Evolutionary conservation across 495 filamentous ascomycete genomes (phyloP), one percentile per base, ranked within the genome.

Genomic region (Aspergillus homomorphus): DNA sequence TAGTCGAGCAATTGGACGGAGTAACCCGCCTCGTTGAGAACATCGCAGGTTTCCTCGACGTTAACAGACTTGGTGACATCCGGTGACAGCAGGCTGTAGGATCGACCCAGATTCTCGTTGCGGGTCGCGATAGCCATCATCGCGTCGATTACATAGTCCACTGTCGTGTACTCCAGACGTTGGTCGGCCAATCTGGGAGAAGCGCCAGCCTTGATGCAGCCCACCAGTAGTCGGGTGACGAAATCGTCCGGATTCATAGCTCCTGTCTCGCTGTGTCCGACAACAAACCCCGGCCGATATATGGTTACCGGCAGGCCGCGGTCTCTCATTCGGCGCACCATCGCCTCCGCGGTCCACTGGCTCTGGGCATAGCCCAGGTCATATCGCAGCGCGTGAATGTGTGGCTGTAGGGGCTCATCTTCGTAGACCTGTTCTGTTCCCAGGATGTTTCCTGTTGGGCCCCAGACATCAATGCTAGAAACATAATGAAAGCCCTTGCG

Each of bases 281-380:
- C 45, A 6, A 69, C 49, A 43, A 69, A 67, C 0, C 69, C 66
- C 4, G 64, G 64, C 0, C 69, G 62, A 53, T 71, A 64, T n/a
- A 71, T 66, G 12, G 54, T 28, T 1, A 57, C 23, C 0, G 68
- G 62, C 14, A 67, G 30, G 2, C 66, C 62, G 14, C 54, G 45
- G n/a, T 61, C 63, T 26, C 51, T 51, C 51, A 59, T 26, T 1
- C 63, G 48, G 12, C 51, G 56, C 18, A 68, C 51, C 54, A 69
- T 62, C 8, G 56, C 14, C 20, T 72, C 63, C 3, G 64, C 62
- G 3, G 61, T 60, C 60, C 55, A 66, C 44, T 71, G 49, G 44
- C 62, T 68, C 30, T 60, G 51, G 0, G 68, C 51, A 48, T 72
- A 72, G 3, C 67, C 67, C 0, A 46, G 51, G 26, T 69, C 60